Percentiles rank a stretch among this genome's conserved stretches.
Conservation (phyloP, 495 filamentous ascomycete genomes). For the Xylaria palmicola region DNA sequence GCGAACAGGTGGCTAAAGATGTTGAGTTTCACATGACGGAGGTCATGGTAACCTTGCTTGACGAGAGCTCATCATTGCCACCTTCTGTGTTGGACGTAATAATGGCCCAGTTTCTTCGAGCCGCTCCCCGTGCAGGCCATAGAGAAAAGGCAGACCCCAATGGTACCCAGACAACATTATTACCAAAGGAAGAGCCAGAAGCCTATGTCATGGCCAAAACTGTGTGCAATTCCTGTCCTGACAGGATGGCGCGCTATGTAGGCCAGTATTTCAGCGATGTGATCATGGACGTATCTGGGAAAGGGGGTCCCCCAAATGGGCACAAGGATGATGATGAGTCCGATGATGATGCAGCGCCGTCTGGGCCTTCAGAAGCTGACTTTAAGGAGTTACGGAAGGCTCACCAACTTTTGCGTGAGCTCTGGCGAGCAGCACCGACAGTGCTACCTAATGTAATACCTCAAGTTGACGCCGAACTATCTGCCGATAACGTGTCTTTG, state of each 20-base stretch:
- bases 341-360: constrained; percentile 64
- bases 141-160: constrained; percentile 55
- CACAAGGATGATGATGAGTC: constrained; percentile 59
- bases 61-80: constrained; percentile 80
- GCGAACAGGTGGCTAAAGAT: constrained; percentile 81
- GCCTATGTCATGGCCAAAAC: constrained; percentile 96
- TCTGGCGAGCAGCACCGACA: constrained; percentile 88
- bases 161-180: constrained; percentile 67
- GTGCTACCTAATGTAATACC: constrained; percentile 92
- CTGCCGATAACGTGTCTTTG: constrained; percentile 82
- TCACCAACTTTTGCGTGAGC: constrained; percentile 82
- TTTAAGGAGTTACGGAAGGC: constrained; percentile 85
- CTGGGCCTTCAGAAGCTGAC: constrained; percentile 74
- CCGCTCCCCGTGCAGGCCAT: constrained; percentile 61
- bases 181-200: constrained; percentile 80
- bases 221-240: constrained; percentile 85
- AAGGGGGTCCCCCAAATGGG: constrained; percentile 47
- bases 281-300: constrained; percentile 79
- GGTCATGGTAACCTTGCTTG: constrained; percentile 78
- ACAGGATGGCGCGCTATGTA: constrained; percentile 90
- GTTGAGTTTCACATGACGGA: constrained; percentile 90
- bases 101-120: constrained; percentile 90
- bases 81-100: constrained; percentile 87
- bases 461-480: constrained; percentile 88
- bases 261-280: constrained; percentile 98